A percentile compares a stretch with the other conserved stretches of the same genome.
These are phyloP conservation scores for Diaporthe ilicicola DNA, from an alignment of 2,329 filamentous ascomycete genomes.

Conservation along the genomic window DNA sequence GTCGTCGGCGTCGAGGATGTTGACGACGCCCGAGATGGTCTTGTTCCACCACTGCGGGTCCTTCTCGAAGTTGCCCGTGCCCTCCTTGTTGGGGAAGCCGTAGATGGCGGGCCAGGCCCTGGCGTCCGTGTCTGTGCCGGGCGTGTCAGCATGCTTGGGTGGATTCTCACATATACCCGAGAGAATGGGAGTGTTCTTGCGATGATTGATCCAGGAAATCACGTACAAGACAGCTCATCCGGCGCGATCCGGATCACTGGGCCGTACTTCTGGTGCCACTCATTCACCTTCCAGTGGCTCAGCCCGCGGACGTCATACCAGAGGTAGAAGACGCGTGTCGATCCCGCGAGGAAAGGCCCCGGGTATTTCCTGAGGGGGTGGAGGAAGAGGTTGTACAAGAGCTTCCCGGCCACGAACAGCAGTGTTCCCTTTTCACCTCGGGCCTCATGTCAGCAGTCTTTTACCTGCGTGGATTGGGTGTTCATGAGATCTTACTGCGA, in stretches of 20 bases:
- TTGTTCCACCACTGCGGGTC: conserved; percentile 29
- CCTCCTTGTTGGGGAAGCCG: conserved; percentile 26
- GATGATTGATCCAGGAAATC: no score
- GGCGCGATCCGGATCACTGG: conserved; percentile 26
- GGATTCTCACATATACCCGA: no score
- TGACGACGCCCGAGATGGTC: conserved; percentile 24
- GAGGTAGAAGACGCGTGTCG: conserved; percentile 29
- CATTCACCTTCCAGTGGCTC: conserved; percentile 28
- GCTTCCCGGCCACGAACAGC: background rate
- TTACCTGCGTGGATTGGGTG: background rate
- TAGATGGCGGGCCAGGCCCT: conserved; percentile 25
- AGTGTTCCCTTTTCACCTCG: background rate
- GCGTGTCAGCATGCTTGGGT: background rate
- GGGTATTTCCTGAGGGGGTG: conserved; percentile 36
- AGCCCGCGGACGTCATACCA: conserved; percentile 23
- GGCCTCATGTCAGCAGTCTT: background rate
- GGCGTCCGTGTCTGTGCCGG: background rate
- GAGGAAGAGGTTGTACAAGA: conserved; percentile 35
- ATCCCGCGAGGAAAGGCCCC: conserved; percentile 34
- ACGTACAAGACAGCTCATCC: conserved; percentile 23
- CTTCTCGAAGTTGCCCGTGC: conserved; percentile 21
- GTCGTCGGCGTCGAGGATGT: conserved; percentile 27
- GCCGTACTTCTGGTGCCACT: conserved; percentile 28
- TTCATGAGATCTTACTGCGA: background rate
- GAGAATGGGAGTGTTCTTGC: no score